Evolutionary conservation across 31 red algal genomes (phyloP).

Genomic region (Odonthalia washingtoniensis): DNA sequence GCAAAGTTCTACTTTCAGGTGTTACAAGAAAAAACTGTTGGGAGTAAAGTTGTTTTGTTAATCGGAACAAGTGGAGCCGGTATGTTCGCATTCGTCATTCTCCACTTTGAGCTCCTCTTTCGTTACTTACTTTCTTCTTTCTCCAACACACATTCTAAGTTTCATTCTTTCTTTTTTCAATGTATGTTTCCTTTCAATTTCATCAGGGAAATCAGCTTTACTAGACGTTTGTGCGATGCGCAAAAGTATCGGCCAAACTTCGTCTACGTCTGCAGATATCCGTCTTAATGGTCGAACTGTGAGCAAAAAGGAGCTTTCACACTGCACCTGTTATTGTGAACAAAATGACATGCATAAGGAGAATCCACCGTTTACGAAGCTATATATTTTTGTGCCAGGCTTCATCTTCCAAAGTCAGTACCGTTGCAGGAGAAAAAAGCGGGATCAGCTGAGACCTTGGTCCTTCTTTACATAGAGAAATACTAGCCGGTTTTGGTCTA

Average conservation of each 20-base stretch:
- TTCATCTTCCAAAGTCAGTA: slow-evolving; percentile 69
- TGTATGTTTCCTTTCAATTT: too few relatives aligned
- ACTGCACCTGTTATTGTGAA: slow-evolving; percentile 83
- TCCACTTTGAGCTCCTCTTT: too few relatives aligned
- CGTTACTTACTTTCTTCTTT: too few relatives aligned
- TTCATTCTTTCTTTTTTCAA: too few relatives aligned
- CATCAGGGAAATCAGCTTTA: slow-evolving; percentile 91
- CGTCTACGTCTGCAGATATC: slow-evolving; percentile 58
- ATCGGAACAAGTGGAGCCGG: slow-evolving; percentile 82
- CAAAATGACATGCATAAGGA: slow-evolving; percentile 85
- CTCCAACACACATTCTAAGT: too few relatives aligned
- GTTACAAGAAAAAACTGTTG: slow-evolving; percentile 62
- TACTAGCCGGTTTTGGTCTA: slow-evolving; percentile 68
- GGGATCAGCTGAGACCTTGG: slow-evolving; percentile 63
- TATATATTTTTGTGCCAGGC: slow-evolving; percentile 78
- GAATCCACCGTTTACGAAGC: slow-evolving; percentile 87
- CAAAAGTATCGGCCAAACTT: slow-evolving; percentile 77
- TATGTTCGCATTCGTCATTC: too few relatives aligned
- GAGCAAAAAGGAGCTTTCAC: slow-evolving; percentile 41
- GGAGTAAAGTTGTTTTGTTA: slow-evolving; percentile 72
- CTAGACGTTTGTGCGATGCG: slow-evolving; percentile 88
- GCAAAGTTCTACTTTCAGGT: slow-evolving; percentile 71
- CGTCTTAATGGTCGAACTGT: slow-evolving; percentile 66
- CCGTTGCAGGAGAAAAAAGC: slow-evolving; percentile 51
- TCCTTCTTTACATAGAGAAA: slow-evolving; percentile 57